Percentiles rank a stretch among this genome's conserved stretches.
phyloP scores from a whole-genome alignment of 257 asterid species.

The Nicotiana undulata region DNA sequence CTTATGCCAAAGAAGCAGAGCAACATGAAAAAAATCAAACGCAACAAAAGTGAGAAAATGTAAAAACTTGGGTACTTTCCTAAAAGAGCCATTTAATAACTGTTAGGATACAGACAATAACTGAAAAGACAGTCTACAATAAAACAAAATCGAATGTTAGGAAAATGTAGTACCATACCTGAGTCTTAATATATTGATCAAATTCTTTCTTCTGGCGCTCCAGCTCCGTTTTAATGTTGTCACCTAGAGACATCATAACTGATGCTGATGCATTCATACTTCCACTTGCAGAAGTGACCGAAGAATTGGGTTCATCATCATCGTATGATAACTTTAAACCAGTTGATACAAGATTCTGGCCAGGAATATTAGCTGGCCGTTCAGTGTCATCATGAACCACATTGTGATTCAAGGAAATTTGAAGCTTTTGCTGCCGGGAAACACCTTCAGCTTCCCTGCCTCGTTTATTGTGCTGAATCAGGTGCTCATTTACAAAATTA shows the following conservation, averaged over 20 bases:
- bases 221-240: slow-evolving; percentile 50
- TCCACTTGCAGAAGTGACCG: slow-evolving; percentile 67
- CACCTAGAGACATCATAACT: slow-evolving; percentile 37
- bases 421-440: slow-evolving; percentile 46
- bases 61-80: neutral
- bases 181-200: slow-evolving; percentile 53
- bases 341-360: slow-evolving; percentile 67
- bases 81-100: neutral
- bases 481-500: slow-evolving; percentile 45
- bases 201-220: slow-evolving; percentile 59
- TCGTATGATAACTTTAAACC: slow-evolving; percentile 85
- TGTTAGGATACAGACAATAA: neutral
- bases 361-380: slow-evolving; percentile 26
- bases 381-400: slow-evolving; percentile 43
- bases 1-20: neutral
- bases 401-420: slow-evolving; percentile 40
- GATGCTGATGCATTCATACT: slow-evolving; percentile 44
- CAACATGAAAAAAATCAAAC: neutral
- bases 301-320: slow-evolving; percentile 70
- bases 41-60: neutral
- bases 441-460: slow-evolving; percentile 41
- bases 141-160: neutral
- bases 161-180: slow-evolving; percentile 34
- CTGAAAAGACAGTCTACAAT: neutral
- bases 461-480: slow-evolving; percentile 35